Percentiles rank a stretch among this genome's conserved stretches.
These are phyloP conservation scores for Pythium sp. DNA, from an alignment of 352 stramenopile species.

Conservation along the genomic window DNA sequence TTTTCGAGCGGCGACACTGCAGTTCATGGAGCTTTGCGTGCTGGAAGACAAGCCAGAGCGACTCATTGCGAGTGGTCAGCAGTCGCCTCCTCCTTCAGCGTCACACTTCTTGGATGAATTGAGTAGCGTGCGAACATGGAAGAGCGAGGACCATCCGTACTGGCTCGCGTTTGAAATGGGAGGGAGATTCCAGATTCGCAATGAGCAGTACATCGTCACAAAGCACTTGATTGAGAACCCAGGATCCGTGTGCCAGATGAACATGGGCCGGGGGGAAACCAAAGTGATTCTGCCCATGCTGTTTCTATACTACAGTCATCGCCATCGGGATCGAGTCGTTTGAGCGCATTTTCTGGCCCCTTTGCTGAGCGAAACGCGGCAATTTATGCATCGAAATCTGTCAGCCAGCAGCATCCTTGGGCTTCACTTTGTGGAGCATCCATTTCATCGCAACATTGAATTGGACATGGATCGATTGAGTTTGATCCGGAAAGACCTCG, in stretches of 20 bases:
- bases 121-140: slow-evolving; percentile 35
- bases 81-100: neutral
- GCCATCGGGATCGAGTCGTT: slow-evolving; percentile 29
- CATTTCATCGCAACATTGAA: slow-evolving; percentile 64
- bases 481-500: slow-evolving; percentile 33
- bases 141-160: slow-evolving; percentile 49
- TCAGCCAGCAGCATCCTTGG: slow-evolving; percentile 34
- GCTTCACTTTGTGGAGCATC: slow-evolving; percentile 53
- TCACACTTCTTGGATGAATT: neutral
- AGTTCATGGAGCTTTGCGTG: slow-evolving; percentile 65
- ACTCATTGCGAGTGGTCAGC: slow-evolving; percentile 10
- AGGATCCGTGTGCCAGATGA: slow-evolving; percentile 76
- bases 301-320: slow-evolving; percentile 61
- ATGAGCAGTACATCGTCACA: slow-evolving; percentile 76
- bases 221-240: slow-evolving; percentile 67
- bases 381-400: slow-evolving; percentile 64
- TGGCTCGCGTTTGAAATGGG: slow-evolving; percentile 90
- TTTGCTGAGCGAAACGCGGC: slow-evolving; percentile 58
- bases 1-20: slow-evolving; percentile 26
- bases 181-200: slow-evolving; percentile 71
- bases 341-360: slow-evolving; percentile 60
- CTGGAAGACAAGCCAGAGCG: slow-evolving; percentile 78
- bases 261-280: slow-evolving; percentile 90
- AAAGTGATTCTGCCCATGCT: slow-evolving; percentile 88
- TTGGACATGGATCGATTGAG: slow-evolving; percentile 25